Evolutionary conservation across 2,329 filamentous ascomycete genomes (phyloP).

Genomic region (Neophaeococcomyces mojaviensis): DNA sequence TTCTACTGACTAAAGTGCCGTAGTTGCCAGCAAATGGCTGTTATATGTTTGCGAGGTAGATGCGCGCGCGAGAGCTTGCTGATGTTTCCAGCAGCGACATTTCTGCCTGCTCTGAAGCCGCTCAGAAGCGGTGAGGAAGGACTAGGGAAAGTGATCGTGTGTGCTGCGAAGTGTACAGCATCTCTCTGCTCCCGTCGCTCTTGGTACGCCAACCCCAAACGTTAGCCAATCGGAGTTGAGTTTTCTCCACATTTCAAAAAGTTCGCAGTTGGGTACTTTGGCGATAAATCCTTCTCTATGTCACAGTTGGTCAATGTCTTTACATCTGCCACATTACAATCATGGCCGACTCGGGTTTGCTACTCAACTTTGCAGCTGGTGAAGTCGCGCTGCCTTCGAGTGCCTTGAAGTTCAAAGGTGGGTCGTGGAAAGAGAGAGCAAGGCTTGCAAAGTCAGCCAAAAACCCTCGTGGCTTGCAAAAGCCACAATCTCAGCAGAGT

Average conservation of each 20-base stretch:
- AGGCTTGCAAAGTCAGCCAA: constrained; percentile 64
- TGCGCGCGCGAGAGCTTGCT: neutral
- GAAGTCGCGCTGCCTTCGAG: constrained; percentile 56
- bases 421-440: constrained; percentile 84
- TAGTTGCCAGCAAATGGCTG: no score
- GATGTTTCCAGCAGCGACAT: constrained; percentile 5
- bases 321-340: constrained; percentile 5
- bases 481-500: neutral
- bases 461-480: constrained; percentile 12
- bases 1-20: neutral
- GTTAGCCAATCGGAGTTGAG: constrained; percentile 5
- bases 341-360: constrained; percentile 93
- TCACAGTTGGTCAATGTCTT: no score
- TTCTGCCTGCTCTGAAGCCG: neutral
- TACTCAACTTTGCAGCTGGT: constrained; percentile 80
- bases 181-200: neutral
- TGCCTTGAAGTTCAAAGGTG: constrained; percentile 65
- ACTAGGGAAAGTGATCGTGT: neutral
- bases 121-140: neutral
- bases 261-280: neutral
- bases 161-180: constrained; percentile 5
- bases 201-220: neutral
- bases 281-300: neutral
- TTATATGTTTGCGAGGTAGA: neutral
- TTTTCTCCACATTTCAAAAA: neutral